These are phyloP conservation scores for Senna siamea DNA, from an alignment of 306 rosid genomes.

Conservation along the genomic window DNA sequence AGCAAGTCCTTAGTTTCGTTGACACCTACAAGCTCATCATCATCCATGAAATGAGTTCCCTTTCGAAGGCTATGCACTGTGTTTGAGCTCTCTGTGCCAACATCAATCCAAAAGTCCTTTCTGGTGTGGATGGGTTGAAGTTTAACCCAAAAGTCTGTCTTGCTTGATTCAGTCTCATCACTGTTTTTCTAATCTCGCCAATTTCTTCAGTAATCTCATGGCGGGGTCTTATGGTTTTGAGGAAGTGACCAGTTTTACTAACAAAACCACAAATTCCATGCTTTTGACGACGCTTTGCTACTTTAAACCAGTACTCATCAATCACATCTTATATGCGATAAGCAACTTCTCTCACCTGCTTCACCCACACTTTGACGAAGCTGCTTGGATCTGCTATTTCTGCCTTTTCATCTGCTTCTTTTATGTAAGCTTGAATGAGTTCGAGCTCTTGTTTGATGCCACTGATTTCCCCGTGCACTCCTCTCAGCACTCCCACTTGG, in stretches of 20 bases:
- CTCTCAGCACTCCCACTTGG: neutral
- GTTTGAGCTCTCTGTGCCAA: neutral
- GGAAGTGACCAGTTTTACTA: neutral
- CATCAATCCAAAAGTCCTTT: too few relatives aligned
- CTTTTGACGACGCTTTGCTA: neutral
- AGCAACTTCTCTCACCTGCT: slow-evolving; percentile 6
- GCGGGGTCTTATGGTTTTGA: neutral
- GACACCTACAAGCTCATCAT: neutral
- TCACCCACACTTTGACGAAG: neutral
- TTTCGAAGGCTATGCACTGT: neutral
- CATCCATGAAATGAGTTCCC: neutral
- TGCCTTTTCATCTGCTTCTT: neutral
- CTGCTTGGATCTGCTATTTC: neutral
- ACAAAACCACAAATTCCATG: neutral
- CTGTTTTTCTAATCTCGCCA: neutral
- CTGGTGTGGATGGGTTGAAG: neutral
- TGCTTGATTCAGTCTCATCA: neutral
- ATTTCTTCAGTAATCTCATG: neutral
- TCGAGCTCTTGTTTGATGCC: neutral
- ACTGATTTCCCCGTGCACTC: neutral
- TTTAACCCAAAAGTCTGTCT: neutral
- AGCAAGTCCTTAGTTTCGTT: neutral
- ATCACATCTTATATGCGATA: slow-evolving; percentile 26
- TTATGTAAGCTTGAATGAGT: neutral
- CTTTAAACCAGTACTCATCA: slow-evolving; percentile 9